Evolutionary conservation across 768 basidiomycete species (phyloP), one percentile per base, ranked within the genome.

Genomic region (Tephrocybe sp.): DNA sequence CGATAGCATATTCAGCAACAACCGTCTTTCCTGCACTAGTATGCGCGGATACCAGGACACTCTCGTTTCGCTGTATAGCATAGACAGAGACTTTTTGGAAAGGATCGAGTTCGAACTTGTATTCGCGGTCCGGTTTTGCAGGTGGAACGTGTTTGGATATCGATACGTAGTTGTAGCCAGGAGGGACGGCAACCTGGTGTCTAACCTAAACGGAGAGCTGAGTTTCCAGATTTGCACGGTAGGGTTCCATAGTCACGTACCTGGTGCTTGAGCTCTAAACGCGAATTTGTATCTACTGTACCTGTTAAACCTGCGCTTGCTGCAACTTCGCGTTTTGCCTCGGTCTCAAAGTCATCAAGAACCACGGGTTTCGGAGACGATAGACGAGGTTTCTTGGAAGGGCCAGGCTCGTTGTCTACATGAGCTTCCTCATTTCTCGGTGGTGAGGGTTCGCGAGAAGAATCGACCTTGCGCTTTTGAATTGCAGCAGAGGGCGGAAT

Each of bases 11-110:
- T 75, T 99, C 97, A 40, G 97, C 97, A 54, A 99, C 97, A 55
- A 98, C 97, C 2, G 97, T 99, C 73, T 99, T 99, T 63, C 97
- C 97, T 32, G 97, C 97, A 70, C 92, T 95, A 5, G 97, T 99
- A 73, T 99, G 97, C 0, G 97, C 97, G 19, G 96, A 98, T 13
- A 99, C 97, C 45, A 99, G 77, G 4, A 98, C 96, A 62, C 90
- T 93, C 73, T 99, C 97, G 65, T 97, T 96, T 34, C 97, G 80
- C 66, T 99, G 93, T 45, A 99, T 98, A 34, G 93, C 94, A 56
- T 90, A 81, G 7, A 98, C 84, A 2, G 96, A 94, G 39, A 98
- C 93, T 63, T 85, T 81, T 62, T 98, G 97, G 73, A 99, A 99
- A 14, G 97, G 96, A 71, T 99, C 97, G 45, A 99, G 79, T 40